These are phyloP conservation scores for Setaria viridis DNA, from an alignment of 202 grass and related monocot species.

Conservation along the genomic window DNA sequence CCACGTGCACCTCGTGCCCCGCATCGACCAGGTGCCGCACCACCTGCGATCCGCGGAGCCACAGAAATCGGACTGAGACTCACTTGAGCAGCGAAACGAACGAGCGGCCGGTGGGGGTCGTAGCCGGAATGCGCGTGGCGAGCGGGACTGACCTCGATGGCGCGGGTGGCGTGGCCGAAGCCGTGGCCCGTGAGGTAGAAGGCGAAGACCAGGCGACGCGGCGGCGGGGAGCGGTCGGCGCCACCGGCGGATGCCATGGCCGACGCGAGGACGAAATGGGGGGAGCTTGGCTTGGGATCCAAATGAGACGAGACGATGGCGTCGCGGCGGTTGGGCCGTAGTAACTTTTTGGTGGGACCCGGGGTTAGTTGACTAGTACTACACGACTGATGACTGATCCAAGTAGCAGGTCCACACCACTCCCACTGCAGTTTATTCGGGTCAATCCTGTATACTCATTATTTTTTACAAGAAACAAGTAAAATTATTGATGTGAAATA, in stretches of 20 bases:
- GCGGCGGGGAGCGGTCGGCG: slow-evolving; percentile 21
- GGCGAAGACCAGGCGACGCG: slow-evolving; percentile 68
- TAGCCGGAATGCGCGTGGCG: not conserved
- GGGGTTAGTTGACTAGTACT: not conserved
- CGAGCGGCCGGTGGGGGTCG: not conserved
- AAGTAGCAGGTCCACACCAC: not conserved
- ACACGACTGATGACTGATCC: slow-evolving; percentile 7
- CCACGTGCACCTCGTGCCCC: slow-evolving; percentile 90
- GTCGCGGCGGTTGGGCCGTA: not conserved
- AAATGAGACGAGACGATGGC: not conserved
- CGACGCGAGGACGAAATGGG: not conserved
- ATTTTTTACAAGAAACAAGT: not conserved
- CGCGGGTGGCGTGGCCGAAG: slow-evolving; percentile 95
- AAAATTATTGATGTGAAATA: not conserved
- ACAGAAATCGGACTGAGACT: not conserved
- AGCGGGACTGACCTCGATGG: slow-evolving; percentile 66
- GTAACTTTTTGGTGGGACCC: not conserved
- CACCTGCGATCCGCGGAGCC: slow-evolving; percentile 54
- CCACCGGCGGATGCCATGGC: slow-evolving; percentile 37
- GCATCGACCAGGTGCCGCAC: slow-evolving; percentile 76
- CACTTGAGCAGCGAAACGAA: not conserved
- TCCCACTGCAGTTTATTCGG: not conserved
- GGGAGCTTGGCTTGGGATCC: slow-evolving; percentile 39
- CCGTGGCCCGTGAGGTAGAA: slow-evolving; percentile 96
- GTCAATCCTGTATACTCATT: not conserved